Evolutionary conservation across 257 asterid genomes (phyloP).

Genomic region (Lavandula angustifolia): DNA sequence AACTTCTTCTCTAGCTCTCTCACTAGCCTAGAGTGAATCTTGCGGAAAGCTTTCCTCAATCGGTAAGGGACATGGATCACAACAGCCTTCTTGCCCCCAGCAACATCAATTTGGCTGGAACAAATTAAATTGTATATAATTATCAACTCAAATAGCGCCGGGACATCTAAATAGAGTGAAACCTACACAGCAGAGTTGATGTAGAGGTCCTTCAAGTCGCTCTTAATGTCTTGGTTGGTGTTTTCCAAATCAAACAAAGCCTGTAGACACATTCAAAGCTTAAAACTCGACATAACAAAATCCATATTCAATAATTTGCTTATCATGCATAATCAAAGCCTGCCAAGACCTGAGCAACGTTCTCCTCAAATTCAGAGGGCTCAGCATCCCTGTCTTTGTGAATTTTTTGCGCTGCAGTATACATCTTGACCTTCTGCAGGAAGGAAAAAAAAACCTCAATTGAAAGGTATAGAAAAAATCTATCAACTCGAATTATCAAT

Average conservation of each 20-base stretch:
- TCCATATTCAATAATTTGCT: not conserved
- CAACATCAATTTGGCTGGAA: slow-evolving; percentile 71
- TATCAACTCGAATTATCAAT: no score
- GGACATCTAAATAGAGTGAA: not conserved
- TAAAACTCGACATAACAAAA: not conserved
- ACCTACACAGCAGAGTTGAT: slow-evolving; percentile 82
- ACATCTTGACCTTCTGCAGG: slow-evolving; percentile 59
- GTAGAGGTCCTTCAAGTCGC: slow-evolving; percentile 80
- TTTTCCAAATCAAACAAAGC: slow-evolving; percentile 85
- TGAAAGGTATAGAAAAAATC: no score
- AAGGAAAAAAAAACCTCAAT: no score
- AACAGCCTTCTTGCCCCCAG: slow-evolving; percentile 82
- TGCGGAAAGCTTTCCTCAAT: slow-evolving; percentile 81
- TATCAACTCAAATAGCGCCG: not conserved
- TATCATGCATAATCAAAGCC: not conserved
- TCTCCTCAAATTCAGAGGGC: slow-evolving; percentile 82
- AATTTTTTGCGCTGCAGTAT: slow-evolving; percentile 66
- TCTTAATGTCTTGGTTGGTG: slow-evolving; percentile 78
- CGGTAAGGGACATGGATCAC: slow-evolving; percentile 87
- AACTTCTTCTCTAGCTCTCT: slow-evolving; percentile 93
- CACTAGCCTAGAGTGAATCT: slow-evolving; percentile 79
- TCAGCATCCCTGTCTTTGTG: slow-evolving; percentile 80
- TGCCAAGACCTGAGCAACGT: slow-evolving; percentile 71
- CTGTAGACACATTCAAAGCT: slow-evolving; percentile 31
- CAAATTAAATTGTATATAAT: slow-evolving; percentile 1